A percentile compares a stretch with the other conserved stretches of the same genome.
These are phyloP conservation scores for Fusarium buharicum DNA, from an alignment of 2,329 filamentous ascomycete genomes.

Conservation along the genomic window DNA sequence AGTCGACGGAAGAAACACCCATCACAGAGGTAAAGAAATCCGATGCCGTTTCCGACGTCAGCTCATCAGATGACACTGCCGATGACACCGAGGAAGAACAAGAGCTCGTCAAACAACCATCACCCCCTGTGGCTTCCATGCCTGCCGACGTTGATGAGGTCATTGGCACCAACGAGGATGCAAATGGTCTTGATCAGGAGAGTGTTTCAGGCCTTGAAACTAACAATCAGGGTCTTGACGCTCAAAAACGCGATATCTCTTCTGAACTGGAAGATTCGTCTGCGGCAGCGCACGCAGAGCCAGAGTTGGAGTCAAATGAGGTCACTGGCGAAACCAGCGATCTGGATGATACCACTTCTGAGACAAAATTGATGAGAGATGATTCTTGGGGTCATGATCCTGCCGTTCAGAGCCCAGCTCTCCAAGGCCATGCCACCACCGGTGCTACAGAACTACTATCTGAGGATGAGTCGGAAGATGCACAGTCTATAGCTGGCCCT, in stretches of 20 bases:
- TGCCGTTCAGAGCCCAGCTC: not conserved
- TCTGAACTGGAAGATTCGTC: not conserved
- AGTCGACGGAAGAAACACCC: not conserved
- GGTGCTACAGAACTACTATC: not conserved
- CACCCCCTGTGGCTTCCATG: not conserved
- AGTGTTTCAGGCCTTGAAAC: not conserved
- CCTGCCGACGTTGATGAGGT: not conserved
- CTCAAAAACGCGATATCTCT: conserved; percentile 1
- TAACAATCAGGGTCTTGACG: not conserved
- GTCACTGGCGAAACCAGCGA: conserved; percentile 1
- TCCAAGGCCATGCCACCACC: not conserved
- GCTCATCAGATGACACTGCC: conserved; percentile 8
- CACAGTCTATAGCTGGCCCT: not conserved
- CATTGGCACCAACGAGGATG: not conserved
- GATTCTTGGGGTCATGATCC: not conserved
- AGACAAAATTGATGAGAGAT: not conserved
- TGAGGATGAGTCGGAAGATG: conserved; percentile 12
- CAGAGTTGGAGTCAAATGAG: not conserved
- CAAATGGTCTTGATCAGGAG: not conserved
- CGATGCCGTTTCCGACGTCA: conserved; percentile 1
- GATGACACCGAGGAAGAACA: not conserved
- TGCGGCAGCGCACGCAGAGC: not conserved
- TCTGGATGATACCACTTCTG: conserved; percentile 2
- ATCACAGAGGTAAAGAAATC: not conserved
- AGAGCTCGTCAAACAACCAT: not conserved